Conservation (phyloP, 495 filamentous ascomycete species). For the Aspergillus ellipticus region DNA sequence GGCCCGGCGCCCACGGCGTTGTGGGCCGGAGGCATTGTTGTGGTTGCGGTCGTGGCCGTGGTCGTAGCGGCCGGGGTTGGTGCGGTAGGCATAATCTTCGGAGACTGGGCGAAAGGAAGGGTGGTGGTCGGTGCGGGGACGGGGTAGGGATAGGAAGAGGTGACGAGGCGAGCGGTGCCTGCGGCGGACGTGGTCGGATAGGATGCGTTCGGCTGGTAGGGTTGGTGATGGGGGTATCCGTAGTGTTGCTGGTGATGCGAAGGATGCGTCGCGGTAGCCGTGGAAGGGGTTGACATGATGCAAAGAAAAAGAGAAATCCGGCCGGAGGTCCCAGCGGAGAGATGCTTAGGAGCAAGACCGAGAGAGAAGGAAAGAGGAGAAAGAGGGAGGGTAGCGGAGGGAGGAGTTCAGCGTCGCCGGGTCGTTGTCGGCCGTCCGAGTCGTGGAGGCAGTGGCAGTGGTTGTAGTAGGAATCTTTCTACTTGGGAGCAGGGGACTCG, state of each 20-base stretch:
- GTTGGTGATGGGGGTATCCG: conserved; percentile 64
- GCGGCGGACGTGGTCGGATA: conserved; percentile 53
- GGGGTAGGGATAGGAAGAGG: conserved; percentile 46
- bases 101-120: conserved; percentile 34
- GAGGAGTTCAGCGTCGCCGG: conserved; percentile 1
- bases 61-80: conserved; percentile 30
- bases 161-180: conserved; percentile 47
- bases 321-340: conserved; percentile 31
- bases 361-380: conserved; percentile 1
- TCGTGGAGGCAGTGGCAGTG: background rate
- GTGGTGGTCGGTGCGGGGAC: conserved; percentile 42
- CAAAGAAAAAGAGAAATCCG: conserved; percentile 22
- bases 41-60: conserved; percentile 27
- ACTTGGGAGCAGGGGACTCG: background rate
- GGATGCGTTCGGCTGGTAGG: conserved; percentile 51
- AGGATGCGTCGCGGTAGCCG: conserved; percentile 70
- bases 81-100: conserved; percentile 23
- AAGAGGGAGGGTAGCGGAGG: conserved; percentile 5
- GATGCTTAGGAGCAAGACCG: no score
- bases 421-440: conserved; percentile 1
- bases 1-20: conserved; percentile 22
- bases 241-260: conserved; percentile 65
- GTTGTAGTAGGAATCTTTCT: background rate
- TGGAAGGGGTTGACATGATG: conserved; percentile 83
- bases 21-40: conserved; percentile 24